phyloP scores from a whole-genome alignment of 1,284 basidiomycete genomes.

The Cryptococcus deneoformans region DNA sequence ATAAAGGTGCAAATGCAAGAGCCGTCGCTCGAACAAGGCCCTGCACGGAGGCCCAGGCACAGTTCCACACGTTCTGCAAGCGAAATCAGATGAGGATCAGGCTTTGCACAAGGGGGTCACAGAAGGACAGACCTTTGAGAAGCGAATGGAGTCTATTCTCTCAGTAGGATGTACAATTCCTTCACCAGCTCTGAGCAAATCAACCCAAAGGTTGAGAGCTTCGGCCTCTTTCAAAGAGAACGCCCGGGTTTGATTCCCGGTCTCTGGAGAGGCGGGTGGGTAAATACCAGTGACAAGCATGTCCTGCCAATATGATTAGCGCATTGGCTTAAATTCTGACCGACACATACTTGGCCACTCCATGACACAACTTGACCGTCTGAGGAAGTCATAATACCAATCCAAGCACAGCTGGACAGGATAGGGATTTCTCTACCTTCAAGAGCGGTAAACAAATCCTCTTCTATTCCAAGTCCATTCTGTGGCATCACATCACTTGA shows the following conservation, averaged over 20 bases:
- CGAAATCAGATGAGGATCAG: too few species aligned
- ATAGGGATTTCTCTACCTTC: constrained; percentile 43
- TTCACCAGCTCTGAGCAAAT: constrained; percentile 23
- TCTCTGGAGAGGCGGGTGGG: constrained; percentile 20
- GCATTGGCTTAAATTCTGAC: background rate
- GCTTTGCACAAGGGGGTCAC: background rate
- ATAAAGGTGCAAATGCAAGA: constrained; percentile 23
- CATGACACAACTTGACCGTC: constrained; percentile 34
- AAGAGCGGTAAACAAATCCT: constrained; percentile 60
- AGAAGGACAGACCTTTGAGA: constrained; percentile 25
- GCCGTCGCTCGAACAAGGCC: constrained; percentile 36
- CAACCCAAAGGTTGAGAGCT: constrained; percentile 24
- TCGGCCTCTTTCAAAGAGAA: constrained; percentile 16
- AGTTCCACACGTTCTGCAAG: constrained; percentile 45
- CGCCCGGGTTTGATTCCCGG: constrained; percentile 4
- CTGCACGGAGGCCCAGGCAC: constrained; percentile 38
- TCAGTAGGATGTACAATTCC: constrained; percentile 23
- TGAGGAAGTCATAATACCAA: constrained; percentile 31
- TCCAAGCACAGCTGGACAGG: constrained; percentile 38
- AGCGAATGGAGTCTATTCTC: constrained; percentile 34
- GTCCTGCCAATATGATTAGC: constrained; percentile 12
- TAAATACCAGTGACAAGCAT: constrained; percentile 36
- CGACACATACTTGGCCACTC: constrained; percentile 25
- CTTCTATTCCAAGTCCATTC: constrained; percentile 73
- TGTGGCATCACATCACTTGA: constrained; percentile 6